Evolutionary conservation across 768 basidiomycete genomes (phyloP), one percentile per base, ranked within the genome.

Genomic region (Boletus tomentosulus): DNA sequence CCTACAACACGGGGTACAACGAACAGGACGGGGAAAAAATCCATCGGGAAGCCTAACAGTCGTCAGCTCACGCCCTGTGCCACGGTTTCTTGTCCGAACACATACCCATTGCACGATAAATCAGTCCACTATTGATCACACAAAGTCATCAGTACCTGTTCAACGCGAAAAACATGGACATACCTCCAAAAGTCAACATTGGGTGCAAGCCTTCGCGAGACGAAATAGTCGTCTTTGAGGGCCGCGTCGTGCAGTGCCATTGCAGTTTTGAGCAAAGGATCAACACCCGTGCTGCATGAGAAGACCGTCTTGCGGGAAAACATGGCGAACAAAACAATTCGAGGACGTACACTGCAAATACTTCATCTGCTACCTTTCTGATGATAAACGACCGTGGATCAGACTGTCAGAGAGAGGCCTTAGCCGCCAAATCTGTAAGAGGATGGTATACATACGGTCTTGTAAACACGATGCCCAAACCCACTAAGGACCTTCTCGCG

Each of bases 1-100:
- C 93, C 92, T 27, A 92, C 91, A 8, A 96, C 91, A 22, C 93
- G 83, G 2, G 93, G 93, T 3, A 96, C 92, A 19, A 86, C 92
- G 64, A 96, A 96, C 31, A 96, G 74, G 22, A 96, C 92, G 0
- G 93, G 92, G 83, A 94, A 95, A 71, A 89, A 95, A 73, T 96
- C 93, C 59, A 89, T 78, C 2, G 93, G 93, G 79, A 95, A 95
- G 42, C 92, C 89, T 89, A 46, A 44, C 19, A 24, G 31, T 41
- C 30, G 58, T 55, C 34, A 59, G 49, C 38, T 38, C 27, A 46
- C 13, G 5, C 24, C 27, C 19, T 22, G 4, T 9, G 13, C 33
- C 33, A 34, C 12, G 13, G 46, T 46, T 15, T 38, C 39, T 10
- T 31, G 24, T 13, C 13, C 33, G 37, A 54, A 57, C 39, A 62